A percentile compares a stretch with the other conserved stretches of the same genome.
phyloP scores from a whole-genome alignment of 1,139 yeast species.

The Debaryomyces psychrophilus region DNA sequence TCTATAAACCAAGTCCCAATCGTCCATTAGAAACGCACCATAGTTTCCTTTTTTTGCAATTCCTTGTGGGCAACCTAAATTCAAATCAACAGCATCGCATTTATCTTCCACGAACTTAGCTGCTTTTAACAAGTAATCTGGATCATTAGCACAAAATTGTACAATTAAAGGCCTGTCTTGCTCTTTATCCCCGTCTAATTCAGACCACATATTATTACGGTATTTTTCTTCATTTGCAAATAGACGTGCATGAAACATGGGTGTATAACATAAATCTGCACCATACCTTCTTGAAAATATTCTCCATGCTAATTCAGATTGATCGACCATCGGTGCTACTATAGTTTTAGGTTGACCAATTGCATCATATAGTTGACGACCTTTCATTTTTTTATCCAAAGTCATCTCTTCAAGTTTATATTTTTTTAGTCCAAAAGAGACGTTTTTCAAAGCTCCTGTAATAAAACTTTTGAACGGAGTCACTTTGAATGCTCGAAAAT shows the following conservation, averaged over 20 bases:
- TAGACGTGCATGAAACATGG: conserved; percentile 92
- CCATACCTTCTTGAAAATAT: conserved; percentile 84
- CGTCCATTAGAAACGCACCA: conserved; percentile 96
- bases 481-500: conserved; percentile 2
- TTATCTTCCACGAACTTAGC: conserved; percentile 77
- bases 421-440: neutral
- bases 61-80: conserved; percentile 97
- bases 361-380: conserved; percentile 69
- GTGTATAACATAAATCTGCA: conserved; percentile 92
- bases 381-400: conserved; percentile 33
- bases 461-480: neutral
- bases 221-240: conserved; percentile 87
- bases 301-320: conserved; percentile 95
- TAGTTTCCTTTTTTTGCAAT: conserved; percentile 93
- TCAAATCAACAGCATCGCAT: conserved; percentile 95
- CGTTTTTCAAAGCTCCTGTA: neutral
- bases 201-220: conserved; percentile 74
- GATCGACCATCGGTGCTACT: conserved; percentile 99
- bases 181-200: conserved; percentile 68
- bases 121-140: conserved; percentile 78
- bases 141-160: conserved; percentile 96
- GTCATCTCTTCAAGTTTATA: neutral
- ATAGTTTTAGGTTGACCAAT: conserved; percentile 80
- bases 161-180: conserved; percentile 83
- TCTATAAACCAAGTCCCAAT: conserved; percentile 81